These are phyloP conservation scores for Crucibulum laeve DNA, from an alignment of 768 basidiomycete species.

Conservation along the genomic window DNA sequence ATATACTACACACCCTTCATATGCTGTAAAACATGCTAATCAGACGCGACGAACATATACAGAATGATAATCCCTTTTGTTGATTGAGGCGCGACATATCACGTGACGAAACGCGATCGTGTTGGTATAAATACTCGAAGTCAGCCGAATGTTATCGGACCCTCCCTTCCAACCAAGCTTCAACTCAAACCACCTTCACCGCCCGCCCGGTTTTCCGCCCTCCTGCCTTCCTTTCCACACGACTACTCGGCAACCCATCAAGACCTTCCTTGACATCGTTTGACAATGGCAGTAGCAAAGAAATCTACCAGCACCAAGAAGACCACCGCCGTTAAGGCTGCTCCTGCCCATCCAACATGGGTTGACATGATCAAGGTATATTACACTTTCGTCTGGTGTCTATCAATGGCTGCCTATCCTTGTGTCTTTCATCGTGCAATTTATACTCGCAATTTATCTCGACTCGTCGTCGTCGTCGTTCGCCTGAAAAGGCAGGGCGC, in stretches of 20 bases:
- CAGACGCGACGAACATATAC: neutral
- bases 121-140: constrained; percentile 42
- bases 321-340: constrained; percentile 40
- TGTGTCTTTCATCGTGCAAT: neutral
- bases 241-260: constrained; percentile 5
- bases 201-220: constrained; percentile 10
- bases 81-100: constrained; percentile 30
- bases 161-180: constrained; percentile 30
- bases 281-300: constrained; percentile 27
- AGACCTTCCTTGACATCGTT: constrained; percentile 12
- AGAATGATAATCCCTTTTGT: constrained; percentile 21
- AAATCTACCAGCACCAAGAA: constrained; percentile 42
- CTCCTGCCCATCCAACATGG: constrained; percentile 54
- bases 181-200: constrained; percentile 15
- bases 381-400: too few species aligned
- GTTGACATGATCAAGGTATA: constrained; percentile 79
- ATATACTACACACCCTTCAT: too few species aligned
- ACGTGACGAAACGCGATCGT: constrained; percentile 41
- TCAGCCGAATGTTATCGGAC: constrained; percentile 27
- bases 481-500: constrained; percentile 15
- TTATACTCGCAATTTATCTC: constrained; percentile 4
- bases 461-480: constrained; percentile 8
- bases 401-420: too few species aligned
- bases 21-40: neutral
- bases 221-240: constrained; percentile 16